Percentiles rank a stretch among this genome's conserved stretches.
These are phyloP conservation scores for Vitis vinifera DNA, from an alignment of 164 flowering plant genomes.

Conservation along the genomic window DNA sequence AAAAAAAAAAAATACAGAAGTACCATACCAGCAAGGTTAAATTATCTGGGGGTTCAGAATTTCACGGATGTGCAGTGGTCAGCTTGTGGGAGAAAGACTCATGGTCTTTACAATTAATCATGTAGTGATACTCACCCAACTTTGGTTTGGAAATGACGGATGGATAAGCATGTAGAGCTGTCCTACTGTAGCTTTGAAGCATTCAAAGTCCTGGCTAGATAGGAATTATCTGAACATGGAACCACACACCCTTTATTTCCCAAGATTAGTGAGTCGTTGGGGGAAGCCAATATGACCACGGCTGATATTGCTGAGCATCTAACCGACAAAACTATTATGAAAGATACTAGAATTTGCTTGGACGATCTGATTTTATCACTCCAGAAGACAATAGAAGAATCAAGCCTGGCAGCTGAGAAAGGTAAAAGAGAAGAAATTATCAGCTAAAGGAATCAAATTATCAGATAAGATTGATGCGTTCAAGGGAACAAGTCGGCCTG, in stretches of 20 bases:
- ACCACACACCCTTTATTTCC: conserved; percentile 24
- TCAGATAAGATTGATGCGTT: too few relatives aligned
- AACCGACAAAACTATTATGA: conserved; percentile 24
- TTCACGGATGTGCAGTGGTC: conserved; percentile 35
- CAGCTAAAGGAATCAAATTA: too few relatives aligned
- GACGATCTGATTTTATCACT: conserved; percentile 18
- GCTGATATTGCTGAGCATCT: conserved; percentile 44
- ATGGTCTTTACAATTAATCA: conserved; percentile 41
- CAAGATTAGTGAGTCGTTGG: conserved; percentile 16
- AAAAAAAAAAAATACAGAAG: conserved; percentile 1
- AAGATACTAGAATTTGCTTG: conserved; percentile 10
- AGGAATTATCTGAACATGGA: conserved; percentile 39
- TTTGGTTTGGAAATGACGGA: conserved; percentile 38
- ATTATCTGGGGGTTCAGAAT: conserved; percentile 30
- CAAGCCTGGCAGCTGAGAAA: not conserved
- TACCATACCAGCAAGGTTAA: conserved; percentile 20
- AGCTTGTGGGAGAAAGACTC: conserved; percentile 31
- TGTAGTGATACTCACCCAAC: conserved; percentile 49
- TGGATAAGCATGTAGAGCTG: conserved; percentile 46
- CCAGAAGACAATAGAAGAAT: conserved; percentile 12
- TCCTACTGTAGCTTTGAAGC: conserved; percentile 39
- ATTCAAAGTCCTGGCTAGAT: conserved; percentile 43
- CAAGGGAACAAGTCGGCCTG: too few relatives aligned
- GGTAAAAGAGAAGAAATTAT: too few relatives aligned
- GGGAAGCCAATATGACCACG: conserved; percentile 27